Evolutionary conservation across 371 early-diverging fungal genomes (phyloP).

Genomic region (Actinomortierella wolfii): DNA sequence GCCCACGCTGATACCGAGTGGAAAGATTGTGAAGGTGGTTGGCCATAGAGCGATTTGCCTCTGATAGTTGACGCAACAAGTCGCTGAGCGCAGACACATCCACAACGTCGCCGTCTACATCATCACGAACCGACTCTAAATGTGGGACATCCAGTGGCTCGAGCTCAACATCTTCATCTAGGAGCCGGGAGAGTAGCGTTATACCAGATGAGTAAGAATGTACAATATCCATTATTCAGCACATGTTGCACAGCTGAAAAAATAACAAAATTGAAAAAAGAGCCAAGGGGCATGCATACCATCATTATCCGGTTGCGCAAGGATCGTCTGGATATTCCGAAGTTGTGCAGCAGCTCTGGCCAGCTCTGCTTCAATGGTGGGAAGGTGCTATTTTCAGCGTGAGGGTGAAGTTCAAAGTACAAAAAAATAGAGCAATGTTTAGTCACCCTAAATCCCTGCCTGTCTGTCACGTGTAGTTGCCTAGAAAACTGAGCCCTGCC

Average conservation of each 20-base stretch:
- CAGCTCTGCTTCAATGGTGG: conserved; percentile 39
- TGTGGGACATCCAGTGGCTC: conserved; percentile 36
- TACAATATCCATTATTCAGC: no score
- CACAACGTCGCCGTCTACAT: conserved; percentile 33
- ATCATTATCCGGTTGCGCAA: conserved; percentile 35
- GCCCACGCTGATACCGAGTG: conserved; percentile 1
- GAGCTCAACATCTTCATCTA: conserved; percentile 29
- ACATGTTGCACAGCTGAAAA: no score
- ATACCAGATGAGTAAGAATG: no score
- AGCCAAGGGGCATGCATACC: conserved; percentile 8
- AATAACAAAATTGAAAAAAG: no score
- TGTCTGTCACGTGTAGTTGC: no score
- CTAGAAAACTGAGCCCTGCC: no score
- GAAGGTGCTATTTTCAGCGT: conserved; percentile 22
- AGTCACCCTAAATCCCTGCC: conserved; percentile 5
- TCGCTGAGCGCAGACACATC: conserved; percentile 25
- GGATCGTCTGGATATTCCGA: conserved; percentile 36
- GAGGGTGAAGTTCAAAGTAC: no score
- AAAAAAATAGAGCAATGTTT: conserved; percentile 1
- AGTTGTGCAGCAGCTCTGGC: conserved; percentile 34
- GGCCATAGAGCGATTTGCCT: conserved; percentile 34
- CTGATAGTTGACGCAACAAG: conserved; percentile 31
- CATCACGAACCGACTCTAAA: conserved; percentile 17
- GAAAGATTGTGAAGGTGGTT: conserved; percentile 26
- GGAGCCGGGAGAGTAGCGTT: no score